These are phyloP conservation scores for Adansonia grandidieri DNA, from an alignment of 441 rosid genomes.

Conservation along the genomic window DNA sequence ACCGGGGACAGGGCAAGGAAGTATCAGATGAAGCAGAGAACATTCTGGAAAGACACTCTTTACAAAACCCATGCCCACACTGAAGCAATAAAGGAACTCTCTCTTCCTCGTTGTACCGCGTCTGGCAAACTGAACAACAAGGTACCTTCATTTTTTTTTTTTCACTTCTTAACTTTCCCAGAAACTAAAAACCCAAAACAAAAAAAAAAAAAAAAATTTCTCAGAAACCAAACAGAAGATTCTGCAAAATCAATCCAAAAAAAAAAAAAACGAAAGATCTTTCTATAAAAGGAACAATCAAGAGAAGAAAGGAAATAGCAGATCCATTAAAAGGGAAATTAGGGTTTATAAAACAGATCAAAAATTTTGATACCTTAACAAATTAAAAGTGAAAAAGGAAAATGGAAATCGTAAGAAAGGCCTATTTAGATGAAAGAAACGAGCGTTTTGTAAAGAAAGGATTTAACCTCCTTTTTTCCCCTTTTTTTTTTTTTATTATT, in stretches of 20 bases:
- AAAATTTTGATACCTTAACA: constrained; percentile 28
- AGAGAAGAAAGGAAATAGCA: background rate
- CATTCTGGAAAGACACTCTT: constrained; percentile 84
- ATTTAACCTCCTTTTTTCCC: background rate
- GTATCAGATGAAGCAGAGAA: constrained; percentile 85
- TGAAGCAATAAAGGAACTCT: constrained; percentile 80
- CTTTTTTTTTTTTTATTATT: background rate
- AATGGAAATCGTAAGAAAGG: background rate
- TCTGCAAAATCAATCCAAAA: background rate
- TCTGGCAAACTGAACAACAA: constrained; percentile 94
- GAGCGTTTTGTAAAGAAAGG: constrained; percentile 22
- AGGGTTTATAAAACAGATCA: constrained; percentile 18
- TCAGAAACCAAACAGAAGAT: constrained; percentile 36
- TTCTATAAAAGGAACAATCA: constrained; percentile 22
- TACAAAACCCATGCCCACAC: constrained; percentile 39
- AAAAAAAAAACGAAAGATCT: background rate
- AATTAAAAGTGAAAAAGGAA: background rate
- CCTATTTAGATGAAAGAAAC: background rate
- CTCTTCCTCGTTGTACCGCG: constrained; percentile 89
- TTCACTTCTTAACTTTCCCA: constrained; percentile 31
- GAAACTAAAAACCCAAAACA: background rate
- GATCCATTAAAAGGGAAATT: constrained; percentile 22
- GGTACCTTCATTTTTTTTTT: constrained; percentile 66
- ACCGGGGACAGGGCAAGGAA: constrained; percentile 81
- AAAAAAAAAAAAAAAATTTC: constrained; percentile 2